phyloP scores from a whole-genome alignment of 2,329 filamentous ascomycete species.

The Pyrenophora graminea region DNA sequence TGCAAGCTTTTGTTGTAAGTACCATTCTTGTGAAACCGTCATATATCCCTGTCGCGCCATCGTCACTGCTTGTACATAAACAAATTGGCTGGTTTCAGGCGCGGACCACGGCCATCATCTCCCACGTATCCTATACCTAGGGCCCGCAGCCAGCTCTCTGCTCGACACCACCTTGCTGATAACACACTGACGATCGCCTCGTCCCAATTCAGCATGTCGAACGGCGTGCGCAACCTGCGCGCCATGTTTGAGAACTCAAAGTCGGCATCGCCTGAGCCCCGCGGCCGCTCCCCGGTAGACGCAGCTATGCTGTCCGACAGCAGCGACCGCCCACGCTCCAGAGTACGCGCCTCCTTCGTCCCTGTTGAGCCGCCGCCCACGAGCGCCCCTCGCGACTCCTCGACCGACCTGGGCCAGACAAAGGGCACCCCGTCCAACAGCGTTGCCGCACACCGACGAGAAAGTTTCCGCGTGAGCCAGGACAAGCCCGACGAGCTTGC shows the following conservation, averaged over 20 bases:
- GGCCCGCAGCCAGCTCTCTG: slow-evolving; percentile 8
- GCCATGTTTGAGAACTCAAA: slow-evolving; percentile 54
- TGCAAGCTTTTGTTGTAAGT: slow-evolving; percentile 25
- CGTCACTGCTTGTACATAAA: slow-evolving; percentile 30
- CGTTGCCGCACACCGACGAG: slow-evolving; percentile 39
- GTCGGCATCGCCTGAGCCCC: slow-evolving; percentile 47
- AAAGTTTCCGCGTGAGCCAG: slow-evolving; percentile 50
- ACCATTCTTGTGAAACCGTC: slow-evolving; percentile 13
- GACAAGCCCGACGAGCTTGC: slow-evolving; percentile 40
- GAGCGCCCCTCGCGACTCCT: slow-evolving; percentile 27
- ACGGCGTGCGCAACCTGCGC: slow-evolving; percentile 54
- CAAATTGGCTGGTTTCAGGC: slow-evolving; percentile 30
- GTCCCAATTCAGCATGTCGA: slow-evolving; percentile 51
- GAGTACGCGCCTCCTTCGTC: slow-evolving; percentile 55
- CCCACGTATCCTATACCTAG: slow-evolving; percentile 23
- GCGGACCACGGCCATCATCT: slow-evolving; percentile 34
- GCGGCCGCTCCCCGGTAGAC: slow-evolving; percentile 51
- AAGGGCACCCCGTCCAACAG: slow-evolving; percentile 38
- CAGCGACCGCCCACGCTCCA: slow-evolving; percentile 47
- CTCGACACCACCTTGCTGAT: slow-evolving; percentile 21
- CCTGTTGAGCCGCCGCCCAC: slow-evolving; percentile 46
- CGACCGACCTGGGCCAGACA: slow-evolving; percentile 30
- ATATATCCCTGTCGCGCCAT: slow-evolving; percentile 23
- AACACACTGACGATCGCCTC: slow-evolving; percentile 31
- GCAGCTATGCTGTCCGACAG: slow-evolving; percentile 28